phyloP scores from a whole-genome alignment of 2,329 filamentous ascomycete species.

The Spiromastix sp. region DNA sequence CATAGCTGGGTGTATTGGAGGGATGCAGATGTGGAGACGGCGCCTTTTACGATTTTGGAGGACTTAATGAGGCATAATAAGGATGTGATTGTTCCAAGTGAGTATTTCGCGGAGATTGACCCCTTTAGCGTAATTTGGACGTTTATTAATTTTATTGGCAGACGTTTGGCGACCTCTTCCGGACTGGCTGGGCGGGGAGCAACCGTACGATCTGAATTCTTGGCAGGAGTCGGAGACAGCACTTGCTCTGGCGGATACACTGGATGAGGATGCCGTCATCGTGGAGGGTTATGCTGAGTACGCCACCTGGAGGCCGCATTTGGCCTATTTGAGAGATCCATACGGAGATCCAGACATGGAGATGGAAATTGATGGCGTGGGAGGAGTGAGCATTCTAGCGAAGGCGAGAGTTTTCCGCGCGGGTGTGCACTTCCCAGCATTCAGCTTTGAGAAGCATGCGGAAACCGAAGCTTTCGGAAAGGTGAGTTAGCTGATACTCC shows the following conservation, averaged over 20 bases:
- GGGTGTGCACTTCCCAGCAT: constrained; percentile 94
- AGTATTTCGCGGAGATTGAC: too few species aligned
- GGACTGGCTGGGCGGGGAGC: constrained; percentile 96
- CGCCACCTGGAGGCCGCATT: constrained; percentile 92
- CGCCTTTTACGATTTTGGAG: constrained; percentile 90
- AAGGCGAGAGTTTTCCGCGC: constrained; percentile 93
- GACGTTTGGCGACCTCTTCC: constrained; percentile 98
- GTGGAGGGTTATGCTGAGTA: constrained; percentile 99
- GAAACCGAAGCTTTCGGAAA: constrained; percentile 99
- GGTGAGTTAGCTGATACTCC: constrained; percentile 41
- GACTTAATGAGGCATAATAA: constrained; percentile 99
- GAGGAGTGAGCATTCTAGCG: constrained; percentile 91
- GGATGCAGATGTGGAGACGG: constrained; percentile 96
- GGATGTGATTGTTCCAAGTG: constrained; percentile 96
- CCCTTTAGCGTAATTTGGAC: too few species aligned
- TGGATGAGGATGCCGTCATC: constrained; percentile 97
- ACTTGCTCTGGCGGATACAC: constrained; percentile 79
- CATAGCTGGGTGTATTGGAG: constrained; percentile 99
- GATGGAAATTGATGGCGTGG: constrained; percentile 98
- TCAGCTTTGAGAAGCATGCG: constrained; percentile 96
- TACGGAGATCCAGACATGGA: constrained; percentile 98
- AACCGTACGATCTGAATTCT: constrained; percentile 96
- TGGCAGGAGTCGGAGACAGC: constrained; percentile 99
- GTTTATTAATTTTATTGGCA: too few species aligned
- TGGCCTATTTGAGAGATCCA: constrained; percentile 91